Evolutionary conservation across 2,329 filamentous ascomycete species (phyloP).

Genomic region (Blastomyces emzantsi): DNA sequence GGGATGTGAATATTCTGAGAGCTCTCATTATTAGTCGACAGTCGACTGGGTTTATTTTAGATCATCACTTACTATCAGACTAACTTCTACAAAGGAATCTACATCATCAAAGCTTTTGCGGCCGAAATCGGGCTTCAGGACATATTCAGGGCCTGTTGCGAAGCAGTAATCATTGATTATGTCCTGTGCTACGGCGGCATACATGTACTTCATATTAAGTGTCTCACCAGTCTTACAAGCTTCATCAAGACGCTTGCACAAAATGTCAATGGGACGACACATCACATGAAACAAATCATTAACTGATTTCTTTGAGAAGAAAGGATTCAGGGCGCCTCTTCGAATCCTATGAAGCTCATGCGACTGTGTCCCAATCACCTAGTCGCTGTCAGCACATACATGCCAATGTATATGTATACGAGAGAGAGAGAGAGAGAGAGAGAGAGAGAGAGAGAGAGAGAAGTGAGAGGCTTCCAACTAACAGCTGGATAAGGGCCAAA

Average conservation of each 20-base stretch:
- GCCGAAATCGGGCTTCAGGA: background rate
- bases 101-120: background rate
- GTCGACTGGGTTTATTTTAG: background rate
- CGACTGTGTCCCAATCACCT: background rate
- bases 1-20: background rate
- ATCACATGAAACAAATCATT: conserved; percentile 27
- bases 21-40: background rate
- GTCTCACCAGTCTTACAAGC: conserved; percentile 4
- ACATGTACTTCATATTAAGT: conserved; percentile 20
- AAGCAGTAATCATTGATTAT: conserved; percentile 33
- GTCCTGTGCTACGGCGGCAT: conserved; percentile 30
- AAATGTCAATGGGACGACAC: conserved; percentile 16
- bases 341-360: conserved; percentile 33
- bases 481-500: background rate
- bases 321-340: conserved; percentile 32
- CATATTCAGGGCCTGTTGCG: background rate
- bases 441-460: background rate
- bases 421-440: too few species aligned
- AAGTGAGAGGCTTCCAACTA: background rate
- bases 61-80: background rate
- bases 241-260: conserved; percentile 9
- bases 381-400: background rate
- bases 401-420: background rate
- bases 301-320: conserved; percentile 35
- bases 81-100: background rate